Percentiles rank a stretch among this genome's conserved stretches.
phyloP scores from a whole-genome alignment of 169 alveolate genomes.

The Plasmodium vinckei region DNA sequence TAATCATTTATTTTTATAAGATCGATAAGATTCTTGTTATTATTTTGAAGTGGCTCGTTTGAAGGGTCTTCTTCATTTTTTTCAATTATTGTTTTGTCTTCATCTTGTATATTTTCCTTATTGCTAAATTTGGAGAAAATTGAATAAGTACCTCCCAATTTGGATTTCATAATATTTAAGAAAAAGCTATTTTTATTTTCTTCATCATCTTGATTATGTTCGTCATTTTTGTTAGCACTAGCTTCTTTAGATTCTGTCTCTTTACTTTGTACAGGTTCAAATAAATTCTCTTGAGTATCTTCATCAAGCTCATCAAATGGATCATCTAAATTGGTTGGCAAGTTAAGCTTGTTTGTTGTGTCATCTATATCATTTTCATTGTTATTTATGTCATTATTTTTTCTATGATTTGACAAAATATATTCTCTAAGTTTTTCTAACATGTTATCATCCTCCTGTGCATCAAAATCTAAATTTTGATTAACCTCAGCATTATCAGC shows the following conservation, averaged over 20 bases:
- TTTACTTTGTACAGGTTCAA: background rate
- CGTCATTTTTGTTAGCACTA: background rate
- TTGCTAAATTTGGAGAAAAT: background rate
- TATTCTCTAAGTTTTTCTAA: too few species aligned
- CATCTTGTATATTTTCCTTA: background rate
- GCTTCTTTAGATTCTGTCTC: background rate
- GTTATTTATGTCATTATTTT: too few species aligned
- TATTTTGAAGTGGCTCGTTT: background rate
- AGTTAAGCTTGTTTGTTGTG: too few species aligned
- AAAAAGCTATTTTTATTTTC: constrained; percentile 13
- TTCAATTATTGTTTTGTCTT: background rate
- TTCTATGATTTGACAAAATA: too few species aligned
- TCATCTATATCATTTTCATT: too few species aligned
- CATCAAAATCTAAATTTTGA: too few species aligned
- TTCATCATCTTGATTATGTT: background rate
- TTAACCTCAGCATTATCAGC: too few species aligned
- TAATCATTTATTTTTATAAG: too few species aligned
- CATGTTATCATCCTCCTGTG: too few species aligned
- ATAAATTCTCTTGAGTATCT: too few species aligned
- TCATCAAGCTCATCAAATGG: too few species aligned
- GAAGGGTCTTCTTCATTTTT: background rate
- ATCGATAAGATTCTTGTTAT: background rate
- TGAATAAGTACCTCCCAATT: constrained; percentile 25
- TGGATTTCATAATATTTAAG: constrained; percentile 34
- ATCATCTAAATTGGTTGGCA: too few species aligned